Base-by-base conservation (phyloP, 108 stramenopile genomes). In the Cyclotella cryptica region DNA sequence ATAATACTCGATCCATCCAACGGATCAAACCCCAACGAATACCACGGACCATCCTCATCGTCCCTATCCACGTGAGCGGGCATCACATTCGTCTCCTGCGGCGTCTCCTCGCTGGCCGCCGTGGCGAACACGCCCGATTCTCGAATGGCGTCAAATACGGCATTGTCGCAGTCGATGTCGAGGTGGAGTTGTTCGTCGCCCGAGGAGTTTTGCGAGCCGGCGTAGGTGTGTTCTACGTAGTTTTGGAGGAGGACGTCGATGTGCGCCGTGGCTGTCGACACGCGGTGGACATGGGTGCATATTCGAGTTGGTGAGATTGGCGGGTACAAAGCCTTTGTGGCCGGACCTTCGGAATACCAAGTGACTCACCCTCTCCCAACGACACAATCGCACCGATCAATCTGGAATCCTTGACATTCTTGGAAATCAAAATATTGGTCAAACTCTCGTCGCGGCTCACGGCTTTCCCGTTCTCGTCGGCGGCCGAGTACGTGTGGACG, bases 1-100 rank as follows among this genome's bases (percentile, higher is more conserved):
- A 97, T 93, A 71, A 97, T 96, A 24, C 90, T 93, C 19, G 91
- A 92, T 46, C 97, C 97, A 80, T 98, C 97, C 57, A 98, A 84
- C n/a, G 97, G 97, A 86, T 98, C 97, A 68, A 92, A 96, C 49
- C 88, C 91, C 6, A 94, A 74, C 13, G 90, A 93, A 61, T 80
- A 96, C 54, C 46, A 59, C 11, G 79, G 74, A 17, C 63, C 78
- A 66, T 78, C 57, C 1, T 77, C 71, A 10, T 83, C 53, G 47
- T 45, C 80, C 1, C 66, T 78, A 65, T 72, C 79, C 35, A 19
- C 30, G 44, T 28, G 51, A 44, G 69, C 15, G 45, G 80, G 59
- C 21, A 71, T 40, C 43, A 87, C 77, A 63, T 83, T 58, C 0
- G 87, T 88, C 66, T 89, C 85, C 4, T 42, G 75, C 30, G 92